Percentiles rank a stretch among this genome's conserved stretches.
Evolutionary conservation across 116 monocot genomes (phyloP).

Genomic region (Phalaenopsis hybrid): DNA sequence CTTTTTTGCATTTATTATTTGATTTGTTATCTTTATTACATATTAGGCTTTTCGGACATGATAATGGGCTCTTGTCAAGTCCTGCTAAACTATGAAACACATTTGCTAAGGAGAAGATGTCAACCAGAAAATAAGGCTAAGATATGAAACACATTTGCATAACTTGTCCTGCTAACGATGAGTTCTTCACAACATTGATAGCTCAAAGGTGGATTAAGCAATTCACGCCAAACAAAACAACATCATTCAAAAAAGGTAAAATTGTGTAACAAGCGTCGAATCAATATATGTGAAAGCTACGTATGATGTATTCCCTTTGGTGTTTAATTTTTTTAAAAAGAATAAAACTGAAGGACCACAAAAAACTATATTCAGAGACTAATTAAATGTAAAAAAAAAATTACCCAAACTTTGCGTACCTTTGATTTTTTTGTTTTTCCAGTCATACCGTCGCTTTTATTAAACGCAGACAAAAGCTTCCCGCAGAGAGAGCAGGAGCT

Average conservation of each 20-base stretch:
- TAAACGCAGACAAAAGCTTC: not conserved
- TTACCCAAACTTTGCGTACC: not conserved
- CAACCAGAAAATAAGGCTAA: not conserved
- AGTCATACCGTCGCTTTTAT: not conserved
- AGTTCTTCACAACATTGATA: not conserved
- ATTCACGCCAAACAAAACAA: not conserved
- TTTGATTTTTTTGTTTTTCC: not conserved
- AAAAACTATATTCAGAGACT: not conserved
- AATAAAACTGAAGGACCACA: not conserved
- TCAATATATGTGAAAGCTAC: not conserved
- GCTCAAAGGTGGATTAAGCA: too few relatives aligned
- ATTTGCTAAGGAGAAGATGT: not conserved
- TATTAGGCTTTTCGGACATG: too few relatives aligned
- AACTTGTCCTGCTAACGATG: not conserved
- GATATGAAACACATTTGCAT: not conserved
- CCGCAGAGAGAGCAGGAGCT: not conserved
- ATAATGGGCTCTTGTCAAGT: not conserved
- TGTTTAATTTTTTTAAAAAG: not conserved
- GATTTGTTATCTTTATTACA: too few relatives aligned
- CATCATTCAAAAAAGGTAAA: not conserved
- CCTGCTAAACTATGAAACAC: too few relatives aligned
- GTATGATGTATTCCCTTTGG: not conserved
- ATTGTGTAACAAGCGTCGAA: not conserved
- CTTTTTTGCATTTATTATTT: too few relatives aligned
- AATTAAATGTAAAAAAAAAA: not conserved